phyloP scores from a whole-genome alignment of 495 filamentous ascomycete genomes.

The Annulohypoxylon moriforme region DNA sequence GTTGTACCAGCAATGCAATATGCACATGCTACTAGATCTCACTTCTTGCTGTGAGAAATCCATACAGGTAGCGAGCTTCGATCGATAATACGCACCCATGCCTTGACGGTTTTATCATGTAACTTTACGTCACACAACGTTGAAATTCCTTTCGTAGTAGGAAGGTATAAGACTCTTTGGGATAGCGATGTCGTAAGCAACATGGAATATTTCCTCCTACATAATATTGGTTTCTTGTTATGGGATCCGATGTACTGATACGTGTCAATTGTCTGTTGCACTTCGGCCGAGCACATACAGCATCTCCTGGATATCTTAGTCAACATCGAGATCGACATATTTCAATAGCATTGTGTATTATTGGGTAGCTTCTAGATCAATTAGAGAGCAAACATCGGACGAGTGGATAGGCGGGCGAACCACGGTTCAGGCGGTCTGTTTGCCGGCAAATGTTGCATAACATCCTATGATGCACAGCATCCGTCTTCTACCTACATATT shows the following conservation, averaged over 20 bases:
- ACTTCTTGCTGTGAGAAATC: slow-evolving; percentile 1
- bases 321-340: slow-evolving; percentile 9
- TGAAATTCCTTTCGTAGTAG: background rate
- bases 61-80: background rate
- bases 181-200: background rate
- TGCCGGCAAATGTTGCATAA: slow-evolving; percentile 24
- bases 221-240: slow-evolving; percentile 2
- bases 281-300: slow-evolving; percentile 12
- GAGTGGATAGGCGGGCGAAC: slow-evolving; percentile 26
- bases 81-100: background rate
- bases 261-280: slow-evolving; percentile 8
- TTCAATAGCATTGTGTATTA: background rate
- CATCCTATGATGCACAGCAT: slow-evolving; percentile 34
- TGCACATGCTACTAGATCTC: slow-evolving; percentile 15
- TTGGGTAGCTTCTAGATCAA: slow-evolving; percentile 3
- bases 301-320: slow-evolving; percentile 10
- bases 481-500: slow-evolving; percentile 19
- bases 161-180: slow-evolving; percentile 1
- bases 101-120: slow-evolving; percentile 1
- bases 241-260: background rate
- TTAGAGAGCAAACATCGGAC: slow-evolving; percentile 7
- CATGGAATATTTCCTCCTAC: slow-evolving; percentile 1
- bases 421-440: slow-evolving; percentile 25
- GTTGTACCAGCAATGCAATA: slow-evolving; percentile 3
- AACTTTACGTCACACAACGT: slow-evolving; percentile 1